Percentiles rank a stretch among this genome's conserved stretches.
These are phyloP conservation scores for Lagenidium giganteum DNA, from an alignment of 352 stramenopile species.

Conservation along the genomic window DNA sequence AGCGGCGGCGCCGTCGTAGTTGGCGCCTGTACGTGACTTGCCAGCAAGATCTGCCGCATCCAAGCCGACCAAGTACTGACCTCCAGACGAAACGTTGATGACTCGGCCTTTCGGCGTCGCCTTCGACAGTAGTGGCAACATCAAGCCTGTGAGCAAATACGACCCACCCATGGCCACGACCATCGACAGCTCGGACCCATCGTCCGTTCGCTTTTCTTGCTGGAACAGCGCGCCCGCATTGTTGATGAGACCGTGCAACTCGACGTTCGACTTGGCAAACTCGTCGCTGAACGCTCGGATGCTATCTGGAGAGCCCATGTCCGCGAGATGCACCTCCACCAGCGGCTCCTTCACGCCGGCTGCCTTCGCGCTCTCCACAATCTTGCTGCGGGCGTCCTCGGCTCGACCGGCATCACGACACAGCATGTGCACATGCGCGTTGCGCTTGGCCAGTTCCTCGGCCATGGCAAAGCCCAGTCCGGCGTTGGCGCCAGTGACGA, in stretches of 20 bases:
- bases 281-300: conserved; percentile 27
- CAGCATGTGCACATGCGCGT: conserved; percentile 39
- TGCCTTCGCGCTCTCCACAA: conserved; percentile 24
- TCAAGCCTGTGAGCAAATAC: conserved; percentile 37
- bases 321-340: conserved; percentile 36
- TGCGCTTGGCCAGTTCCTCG: conserved; percentile 29
- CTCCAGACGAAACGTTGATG: conserved; percentile 44
- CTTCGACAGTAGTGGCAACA: conserved; percentile 40
- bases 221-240: conserved; percentile 42
- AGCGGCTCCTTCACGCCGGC: conserved; percentile 20
- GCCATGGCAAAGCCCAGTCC: conserved; percentile 33
- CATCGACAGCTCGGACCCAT: conserved; percentile 35
- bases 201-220: conserved; percentile 21
- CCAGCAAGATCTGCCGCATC: conserved; percentile 26
- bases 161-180: conserved; percentile 33
- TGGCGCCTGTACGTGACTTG: conserved; percentile 11
- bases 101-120: conserved; percentile 32
- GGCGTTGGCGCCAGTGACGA: conserved; percentile 46
- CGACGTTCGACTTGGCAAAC: conserved; percentile 15
- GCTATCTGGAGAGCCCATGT: conserved; percentile 37
- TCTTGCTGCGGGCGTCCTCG: conserved; percentile 28
- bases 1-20: conserved; percentile 28
- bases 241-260: conserved; percentile 40
- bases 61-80: conserved; percentile 34
- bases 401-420: conserved; percentile 30